phyloP scores from a whole-genome alignment of 495 filamentous ascomycete species.

The Aspergillus saccharolyticus region DNA sequence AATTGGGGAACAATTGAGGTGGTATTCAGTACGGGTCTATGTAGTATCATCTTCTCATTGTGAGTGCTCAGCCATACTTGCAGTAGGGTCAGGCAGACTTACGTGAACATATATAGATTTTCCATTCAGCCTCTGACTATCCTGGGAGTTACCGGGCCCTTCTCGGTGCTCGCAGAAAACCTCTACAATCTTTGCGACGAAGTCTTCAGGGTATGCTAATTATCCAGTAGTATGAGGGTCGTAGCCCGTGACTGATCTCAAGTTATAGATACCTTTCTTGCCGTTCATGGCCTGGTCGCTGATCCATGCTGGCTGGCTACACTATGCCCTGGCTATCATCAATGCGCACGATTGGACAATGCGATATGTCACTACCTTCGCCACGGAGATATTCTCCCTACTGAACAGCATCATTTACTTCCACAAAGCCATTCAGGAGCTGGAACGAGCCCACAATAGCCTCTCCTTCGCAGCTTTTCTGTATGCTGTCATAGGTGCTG shows the following conservation, averaged over 20 bases:
- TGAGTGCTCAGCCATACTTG: background rate
- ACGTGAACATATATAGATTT: constrained; percentile 36
- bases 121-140: constrained; percentile 69
- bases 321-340: constrained; percentile 62
- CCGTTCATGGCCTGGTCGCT: constrained; percentile 72
- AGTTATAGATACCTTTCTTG: constrained; percentile 54
- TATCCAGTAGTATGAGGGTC: background rate
- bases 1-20: constrained; percentile 70
- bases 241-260: background rate
- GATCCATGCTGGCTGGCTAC: constrained; percentile 67
- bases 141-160: constrained; percentile 68
- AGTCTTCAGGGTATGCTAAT: constrained; percentile 49
- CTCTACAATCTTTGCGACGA: constrained; percentile 57
- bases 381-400: constrained; percentile 65
- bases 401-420: constrained; percentile 73
- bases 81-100: background rate
- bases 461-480: constrained; percentile 65
- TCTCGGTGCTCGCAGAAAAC: constrained; percentile 66
- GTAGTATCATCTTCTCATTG: constrained; percentile 15
- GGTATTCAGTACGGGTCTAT: constrained; percentile 66
- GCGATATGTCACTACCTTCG: constrained; percentile 70
- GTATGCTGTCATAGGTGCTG: constrained; percentile 63
- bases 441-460: constrained; percentile 53
- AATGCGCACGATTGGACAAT: constrained; percentile 77
- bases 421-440: constrained; percentile 67